phyloP scores from a whole-genome alignment of 169 alveolate genomes.

The Eimeria maxima region DNA sequence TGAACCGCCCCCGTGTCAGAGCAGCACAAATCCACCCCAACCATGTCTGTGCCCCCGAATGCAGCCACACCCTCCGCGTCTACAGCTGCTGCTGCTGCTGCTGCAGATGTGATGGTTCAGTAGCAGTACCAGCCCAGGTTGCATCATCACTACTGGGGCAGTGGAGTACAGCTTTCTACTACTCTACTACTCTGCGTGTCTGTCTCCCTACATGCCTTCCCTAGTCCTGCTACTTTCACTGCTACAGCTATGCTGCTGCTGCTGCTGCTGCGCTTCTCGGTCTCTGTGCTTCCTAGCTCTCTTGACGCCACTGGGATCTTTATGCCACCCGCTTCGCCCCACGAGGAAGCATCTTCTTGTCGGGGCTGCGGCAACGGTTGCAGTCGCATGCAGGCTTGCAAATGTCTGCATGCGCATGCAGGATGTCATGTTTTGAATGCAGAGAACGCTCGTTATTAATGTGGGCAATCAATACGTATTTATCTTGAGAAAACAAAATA shows the following conservation, averaged over 20 bases:
- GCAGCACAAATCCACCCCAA: background rate
- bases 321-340: background rate
- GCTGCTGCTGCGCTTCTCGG: background rate
- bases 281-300: background rate
- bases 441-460: no score
- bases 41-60: background rate
- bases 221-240: background rate
- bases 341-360: background rate
- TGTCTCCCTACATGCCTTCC: background rate
- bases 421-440: background rate
- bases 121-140: background rate
- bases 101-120: background rate
- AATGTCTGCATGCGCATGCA: background rate
- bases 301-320: background rate
- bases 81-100: background rate
- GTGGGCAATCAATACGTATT: background rate
- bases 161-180: no score
- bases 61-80: background rate
- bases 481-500: background rate
- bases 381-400: background rate
- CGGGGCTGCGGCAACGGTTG: background rate
- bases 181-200: background rate
- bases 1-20: no score
- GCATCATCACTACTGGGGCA: background rate
- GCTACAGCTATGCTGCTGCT: constrained; percentile 21